Base-by-base conservation (phyloP, 176 grass and related monocot species). In the Saccharum spontaneum region DNA sequence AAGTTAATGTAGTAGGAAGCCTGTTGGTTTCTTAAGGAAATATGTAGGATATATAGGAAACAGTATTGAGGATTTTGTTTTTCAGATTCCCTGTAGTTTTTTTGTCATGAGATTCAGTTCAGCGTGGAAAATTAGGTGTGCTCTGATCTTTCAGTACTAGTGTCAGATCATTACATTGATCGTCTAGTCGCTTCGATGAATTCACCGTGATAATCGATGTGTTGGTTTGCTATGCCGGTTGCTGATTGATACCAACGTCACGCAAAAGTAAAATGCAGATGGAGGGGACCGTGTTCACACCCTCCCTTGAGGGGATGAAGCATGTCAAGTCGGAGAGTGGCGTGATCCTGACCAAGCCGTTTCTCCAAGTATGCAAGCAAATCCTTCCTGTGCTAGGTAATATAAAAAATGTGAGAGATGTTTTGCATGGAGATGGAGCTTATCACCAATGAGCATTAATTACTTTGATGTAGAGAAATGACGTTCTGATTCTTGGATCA, bases 321-420 rank as follows among this genome's bases (percentile, higher is more conserved):
- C 67, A 86, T 63, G 94, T 90, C 80, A 94, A 86, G 83, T 90
- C 83, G 23, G 83, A 80, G 23, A 90, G 84, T 24, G 94, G 90
- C 9, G 84, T 85, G 14, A 94, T 97, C 82, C 80, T 92, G 46
- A 94, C 94, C 0, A 97, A 94, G 71, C 83, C 86, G 23, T 97
- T 97, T 79, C 92, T 97, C 69, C 52, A 97, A 74, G 92, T 94
- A 63, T 97, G 94, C 94, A 94, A 92, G 80, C 90, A 90, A 71
- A 97, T 97, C 79, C 88, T 97, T 50, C 94, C 92, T 8, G 90
- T 97, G 30, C 66, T 97, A 92, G 94, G 94, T 97, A 92, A 68
- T 11, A 0, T 41, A 34, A 34, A 41, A 41, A 39, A 39, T 6
- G 23, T 0, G 39, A 55, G 4, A 49, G 23, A 15, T 73, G 50